Conservation (phyloP, 495 filamentous ascomycete species). For the Elasticomyces elasticus region DNA sequence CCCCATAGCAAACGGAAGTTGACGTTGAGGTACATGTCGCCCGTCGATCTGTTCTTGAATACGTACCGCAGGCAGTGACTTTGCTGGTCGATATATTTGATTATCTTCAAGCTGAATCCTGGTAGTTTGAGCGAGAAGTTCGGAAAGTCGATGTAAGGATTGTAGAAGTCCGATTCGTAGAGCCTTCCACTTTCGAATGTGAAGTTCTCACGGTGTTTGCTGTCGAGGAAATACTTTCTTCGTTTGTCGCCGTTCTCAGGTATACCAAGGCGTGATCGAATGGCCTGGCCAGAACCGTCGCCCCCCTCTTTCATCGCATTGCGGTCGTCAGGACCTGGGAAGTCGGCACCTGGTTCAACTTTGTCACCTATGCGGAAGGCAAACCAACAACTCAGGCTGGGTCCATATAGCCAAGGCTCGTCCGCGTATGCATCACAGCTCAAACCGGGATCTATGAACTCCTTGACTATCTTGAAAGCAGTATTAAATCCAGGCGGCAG, state of each 20-base stretch:
- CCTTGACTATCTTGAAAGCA: slow-evolving; percentile 73
- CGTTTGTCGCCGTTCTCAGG: slow-evolving; percentile 25
- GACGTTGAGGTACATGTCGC: slow-evolving; percentile 29
- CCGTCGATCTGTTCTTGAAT: slow-evolving; percentile 29
- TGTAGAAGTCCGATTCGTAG: slow-evolving; percentile 79
- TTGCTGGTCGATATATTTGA: slow-evolving; percentile 32
- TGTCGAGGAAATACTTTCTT: slow-evolving; percentile 28
- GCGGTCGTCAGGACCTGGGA: slow-evolving; percentile 32
- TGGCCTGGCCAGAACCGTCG: slow-evolving; percentile 45
- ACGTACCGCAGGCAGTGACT: slow-evolving; percentile 31
- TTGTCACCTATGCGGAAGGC: slow-evolving; percentile 50
- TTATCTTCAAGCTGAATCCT: slow-evolving; percentile 29
- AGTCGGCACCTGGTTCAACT: slow-evolving; percentile 14
- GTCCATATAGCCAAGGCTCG: slow-evolving; percentile 70
- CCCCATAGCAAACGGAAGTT: slow-evolving; percentile 31
- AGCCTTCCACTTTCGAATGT: slow-evolving; percentile 47
- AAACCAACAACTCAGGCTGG: slow-evolving; percentile 62
- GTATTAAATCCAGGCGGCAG: slow-evolving; percentile 75
- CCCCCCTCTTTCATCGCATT: slow-evolving; percentile 56
- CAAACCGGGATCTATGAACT: slow-evolving; percentile 75
- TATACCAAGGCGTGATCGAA: slow-evolving; percentile 25
- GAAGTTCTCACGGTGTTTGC: slow-evolving; percentile 38
- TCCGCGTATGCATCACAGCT: slow-evolving; percentile 81
- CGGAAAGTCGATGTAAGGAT: slow-evolving; percentile 77
- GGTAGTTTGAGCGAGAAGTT: slow-evolving; percentile 33